These are phyloP conservation scores for Fragosphaeria purpurea DNA, from an alignment of 2,329 filamentous ascomycete species.

Conservation along the genomic window DNA sequence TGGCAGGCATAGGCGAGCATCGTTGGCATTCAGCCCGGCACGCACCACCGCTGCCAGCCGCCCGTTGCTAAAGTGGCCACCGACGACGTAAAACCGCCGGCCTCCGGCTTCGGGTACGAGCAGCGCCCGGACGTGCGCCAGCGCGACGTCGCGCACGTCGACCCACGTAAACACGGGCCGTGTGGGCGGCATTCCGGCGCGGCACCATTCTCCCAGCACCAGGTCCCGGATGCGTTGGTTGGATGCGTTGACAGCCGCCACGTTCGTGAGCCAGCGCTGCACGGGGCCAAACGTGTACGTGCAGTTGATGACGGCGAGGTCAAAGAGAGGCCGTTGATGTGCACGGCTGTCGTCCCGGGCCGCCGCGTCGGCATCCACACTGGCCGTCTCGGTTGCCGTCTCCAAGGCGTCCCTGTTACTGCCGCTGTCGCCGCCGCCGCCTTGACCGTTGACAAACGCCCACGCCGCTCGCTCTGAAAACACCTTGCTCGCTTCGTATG, in stretches of 20 bases:
- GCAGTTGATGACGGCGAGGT: constrained; percentile 50
- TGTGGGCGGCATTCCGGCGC: constrained; percentile 46
- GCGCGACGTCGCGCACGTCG: constrained; percentile 51
- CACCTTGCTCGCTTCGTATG: constrained; percentile 36
- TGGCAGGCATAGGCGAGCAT: constrained; percentile 19
- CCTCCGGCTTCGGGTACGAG: constrained; percentile 45
- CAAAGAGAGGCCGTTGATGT: constrained; percentile 29
- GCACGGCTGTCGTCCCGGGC: background rate
- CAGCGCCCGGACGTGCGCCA: constrained; percentile 52
- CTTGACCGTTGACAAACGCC: constrained; percentile 38
- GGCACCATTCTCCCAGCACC: constrained; percentile 53
- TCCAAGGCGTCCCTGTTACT: constrained; percentile 26
- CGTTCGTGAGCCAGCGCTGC: constrained; percentile 50
- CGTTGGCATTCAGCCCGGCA: constrained; percentile 35
- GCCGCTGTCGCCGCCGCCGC: no score
- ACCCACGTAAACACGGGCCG: constrained; percentile 49
- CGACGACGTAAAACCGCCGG: constrained; percentile 54
- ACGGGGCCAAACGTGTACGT: constrained; percentile 55
- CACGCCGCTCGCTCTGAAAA: constrained; percentile 60
- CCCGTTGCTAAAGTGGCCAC: constrained; percentile 51
- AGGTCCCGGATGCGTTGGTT: constrained; percentile 57
- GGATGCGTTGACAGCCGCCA: constrained; percentile 61
- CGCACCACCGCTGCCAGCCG: constrained; percentile 45
- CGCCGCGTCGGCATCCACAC: background rate
- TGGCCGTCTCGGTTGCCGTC: constrained; percentile 21